A percentile compares a stretch with the other conserved stretches of the same genome.
Conservation (phyloP, 2,329 filamentous ascomycete species). For the Hymenoscyphus linearis region DNA sequence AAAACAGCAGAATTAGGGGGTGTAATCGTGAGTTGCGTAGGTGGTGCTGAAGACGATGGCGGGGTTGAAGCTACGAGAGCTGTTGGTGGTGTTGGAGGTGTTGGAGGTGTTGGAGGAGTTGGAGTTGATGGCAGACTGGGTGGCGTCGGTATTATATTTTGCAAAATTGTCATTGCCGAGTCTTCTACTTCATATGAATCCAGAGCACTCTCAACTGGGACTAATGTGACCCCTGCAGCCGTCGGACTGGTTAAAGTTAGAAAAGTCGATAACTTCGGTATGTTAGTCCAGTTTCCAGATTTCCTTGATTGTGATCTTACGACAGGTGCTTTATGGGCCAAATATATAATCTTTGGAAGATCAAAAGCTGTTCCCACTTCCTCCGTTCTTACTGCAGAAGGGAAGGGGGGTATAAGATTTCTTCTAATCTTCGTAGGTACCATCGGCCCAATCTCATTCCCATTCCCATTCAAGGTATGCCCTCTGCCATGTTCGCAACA, state of each 20-base stretch:
- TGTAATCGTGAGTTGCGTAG: too few species aligned
- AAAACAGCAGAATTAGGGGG: too few species aligned
- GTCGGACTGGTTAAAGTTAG: background rate
- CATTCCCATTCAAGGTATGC: background rate
- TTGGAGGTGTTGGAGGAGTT: background rate
- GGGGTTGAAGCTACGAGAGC: background rate
- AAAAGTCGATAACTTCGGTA: background rate
- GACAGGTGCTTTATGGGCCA: background rate
- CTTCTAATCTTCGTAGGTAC: background rate
- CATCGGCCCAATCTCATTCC: background rate
- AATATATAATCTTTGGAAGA: background rate
- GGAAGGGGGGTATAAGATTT: background rate
- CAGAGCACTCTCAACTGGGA: too few species aligned
- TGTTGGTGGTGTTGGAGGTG: background rate
- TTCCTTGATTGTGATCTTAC: background rate
- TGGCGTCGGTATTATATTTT: background rate
- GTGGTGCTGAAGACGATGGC: too few species aligned
- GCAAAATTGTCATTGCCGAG: too few species aligned
- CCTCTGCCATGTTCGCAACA: background rate
- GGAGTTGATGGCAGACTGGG: background rate
- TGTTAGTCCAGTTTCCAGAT: background rate
- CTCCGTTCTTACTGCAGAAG: background rate
- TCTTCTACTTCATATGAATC: too few species aligned
- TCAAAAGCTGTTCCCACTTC: background rate
- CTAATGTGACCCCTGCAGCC: background rate